Base-by-base conservation (phyloP, 108 stramenopile species). In the Cyclotella atomus region DNA sequence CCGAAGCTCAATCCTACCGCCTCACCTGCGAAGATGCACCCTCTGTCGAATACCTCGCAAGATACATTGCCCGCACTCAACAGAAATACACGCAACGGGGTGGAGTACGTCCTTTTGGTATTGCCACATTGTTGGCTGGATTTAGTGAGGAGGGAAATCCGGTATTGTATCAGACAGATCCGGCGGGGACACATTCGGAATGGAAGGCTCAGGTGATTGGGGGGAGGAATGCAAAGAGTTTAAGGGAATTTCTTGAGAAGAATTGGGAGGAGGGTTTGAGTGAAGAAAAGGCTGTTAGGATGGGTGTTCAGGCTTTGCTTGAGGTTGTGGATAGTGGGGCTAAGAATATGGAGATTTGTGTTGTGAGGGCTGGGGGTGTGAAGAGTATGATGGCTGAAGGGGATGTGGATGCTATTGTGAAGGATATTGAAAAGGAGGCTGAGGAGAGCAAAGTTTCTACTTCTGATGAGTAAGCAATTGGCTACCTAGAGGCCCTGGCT, bases 161-260 rank as follows among this genome's bases (percentile, higher is more conserved):
- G 19, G 84, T 89, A 63, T 73, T 97, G 67, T 98, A 94, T 75
- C 93, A 97, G 77, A 99, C 98, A 25, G 99, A 99, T 82, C 99
- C 99, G 16, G 96, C 97, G 17, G 99, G 99, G 41, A 98, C 97
- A n/a, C 97, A 98, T 73, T 89, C 85, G 41, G 85, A 88, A 19
- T 99, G 99, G 99, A 98, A 97, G 92, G 98, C 98, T 8, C 96
- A 98, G 70, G 97, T 97, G 53, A 94, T 98, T 70, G 99, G 98
- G 28, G 98, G 98, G 41, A 85, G 93, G 45, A 98, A 97, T 85
- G 87, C 92, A 61, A 98, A 98, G 82, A 89, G 87, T 61, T 86
- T 99, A 68, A 81, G 96, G 46, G 99, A 99, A 75, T 99, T 97
- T 76, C 84, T 99, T 70, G 99, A 99, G 89, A 98, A 97, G 76